Evolutionary conservation across 1,284 basidiomycete species (phyloP).

Genomic region (Omphalotus olearius): DNA sequence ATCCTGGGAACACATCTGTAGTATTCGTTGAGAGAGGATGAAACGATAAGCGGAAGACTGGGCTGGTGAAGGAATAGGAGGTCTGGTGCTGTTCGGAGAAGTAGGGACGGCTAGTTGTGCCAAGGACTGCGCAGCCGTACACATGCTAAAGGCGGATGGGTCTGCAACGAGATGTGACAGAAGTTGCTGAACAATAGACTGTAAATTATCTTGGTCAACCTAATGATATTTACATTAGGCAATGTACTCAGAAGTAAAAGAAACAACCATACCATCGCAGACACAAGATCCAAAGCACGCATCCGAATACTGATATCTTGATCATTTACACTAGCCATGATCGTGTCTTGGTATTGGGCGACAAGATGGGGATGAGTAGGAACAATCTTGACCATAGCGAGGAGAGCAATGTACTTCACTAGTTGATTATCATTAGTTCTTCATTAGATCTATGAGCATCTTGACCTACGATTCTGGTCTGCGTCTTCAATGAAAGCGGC

Average conservation of each 20-base stretch:
- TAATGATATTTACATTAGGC: slow-evolving; percentile 26
- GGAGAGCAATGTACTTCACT: slow-evolving; percentile 96
- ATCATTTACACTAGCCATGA: slow-evolving; percentile 87
- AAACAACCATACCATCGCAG: slow-evolving; percentile 72
- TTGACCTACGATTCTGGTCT: slow-evolving; percentile 85
- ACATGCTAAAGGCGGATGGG: slow-evolving; percentile 38
- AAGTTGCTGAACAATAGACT: slow-evolving; percentile 85
- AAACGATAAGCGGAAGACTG: slow-evolving; percentile 81
- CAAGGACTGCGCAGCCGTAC: slow-evolving; percentile 61
- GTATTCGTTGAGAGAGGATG: slow-evolving; percentile 74
- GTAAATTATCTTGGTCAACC: slow-evolving; percentile 81
- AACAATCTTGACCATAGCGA: slow-evolving; percentile 95
- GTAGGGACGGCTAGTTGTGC: slow-evolving; percentile 43
- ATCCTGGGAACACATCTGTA: slow-evolving; percentile 78
- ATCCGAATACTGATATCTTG: slow-evolving; percentile 94
- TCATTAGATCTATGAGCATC: neutral
- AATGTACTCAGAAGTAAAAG: neutral
- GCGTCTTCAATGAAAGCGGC: slow-evolving; percentile 88
- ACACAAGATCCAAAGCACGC: slow-evolving; percentile 90
- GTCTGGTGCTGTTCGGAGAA: slow-evolving; percentile 29
- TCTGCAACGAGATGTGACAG: slow-evolving; percentile 79
- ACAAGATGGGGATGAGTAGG: slow-evolving; percentile 90
- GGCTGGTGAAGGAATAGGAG: slow-evolving; percentile 42
- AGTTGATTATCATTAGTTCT: slow-evolving; percentile 8
- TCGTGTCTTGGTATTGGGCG: slow-evolving; percentile 89